Evolutionary conservation across 768 basidiomycete species (phyloP).

Genomic region (Lentinula edodes): DNA sequence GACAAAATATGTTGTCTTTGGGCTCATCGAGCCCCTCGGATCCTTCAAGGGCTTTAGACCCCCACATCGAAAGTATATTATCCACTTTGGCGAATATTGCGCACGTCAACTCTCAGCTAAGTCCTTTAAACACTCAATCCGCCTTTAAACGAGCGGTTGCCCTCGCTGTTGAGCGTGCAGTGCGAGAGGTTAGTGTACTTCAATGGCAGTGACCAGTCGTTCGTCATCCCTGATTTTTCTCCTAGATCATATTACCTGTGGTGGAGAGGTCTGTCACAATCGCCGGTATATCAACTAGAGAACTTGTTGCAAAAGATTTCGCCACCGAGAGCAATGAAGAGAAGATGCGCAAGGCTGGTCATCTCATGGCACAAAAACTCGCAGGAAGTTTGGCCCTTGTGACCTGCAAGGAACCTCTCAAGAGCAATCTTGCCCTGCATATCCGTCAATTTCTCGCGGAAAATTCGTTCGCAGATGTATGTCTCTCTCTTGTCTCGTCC

Average conservation of each 20-base stretch:
- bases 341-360: constrained; percentile 86
- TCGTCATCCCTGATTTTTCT: constrained; percentile 1
- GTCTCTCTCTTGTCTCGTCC: constrained; percentile 4
- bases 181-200: constrained; percentile 71
- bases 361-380: constrained; percentile 94
- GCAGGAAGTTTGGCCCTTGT: constrained; percentile 95
- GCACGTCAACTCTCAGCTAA: constrained; percentile 71
- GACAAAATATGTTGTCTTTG: constrained; percentile 59
- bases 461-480: constrained; percentile 85
- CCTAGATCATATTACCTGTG: constrained; percentile 89
- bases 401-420: constrained; percentile 95
- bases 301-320: constrained; percentile 94
- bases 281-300: constrained; percentile 94
- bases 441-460: constrained; percentile 79
- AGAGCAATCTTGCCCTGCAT: constrained; percentile 86
- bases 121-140: constrained; percentile 70
- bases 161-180: constrained; percentile 87
- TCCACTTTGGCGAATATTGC: constrained; percentile 65
- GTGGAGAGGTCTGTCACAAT: constrained; percentile 98
- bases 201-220: not conserved
- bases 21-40: constrained; percentile 58
- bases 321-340: constrained; percentile 89
- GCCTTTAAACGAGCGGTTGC: constrained; percentile 88
- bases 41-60: constrained; percentile 59
- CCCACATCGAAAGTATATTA: constrained; percentile 81